Percentiles rank a stretch among this genome's conserved stretches.
These are phyloP conservation scores for Elongisporangium senticosum DNA, from an alignment of 352 stramenopile species.

Conservation along the genomic window DNA sequence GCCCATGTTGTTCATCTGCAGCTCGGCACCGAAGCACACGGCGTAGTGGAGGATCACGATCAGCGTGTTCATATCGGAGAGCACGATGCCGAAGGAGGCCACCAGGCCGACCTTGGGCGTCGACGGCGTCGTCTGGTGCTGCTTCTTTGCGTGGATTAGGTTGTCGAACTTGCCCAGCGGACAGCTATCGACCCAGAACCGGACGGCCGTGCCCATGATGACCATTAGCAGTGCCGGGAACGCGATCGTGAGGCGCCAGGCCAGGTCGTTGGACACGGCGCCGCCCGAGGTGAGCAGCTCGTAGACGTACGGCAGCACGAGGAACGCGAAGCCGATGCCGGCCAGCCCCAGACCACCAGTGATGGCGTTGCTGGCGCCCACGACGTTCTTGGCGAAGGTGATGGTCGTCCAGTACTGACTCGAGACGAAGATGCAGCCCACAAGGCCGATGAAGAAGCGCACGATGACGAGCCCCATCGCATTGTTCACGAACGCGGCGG, in stretches of 20 bases:
- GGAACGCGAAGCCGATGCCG: constrained; percentile 87
- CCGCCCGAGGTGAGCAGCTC: constrained; percentile 62
- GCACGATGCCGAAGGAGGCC: constrained; percentile 44
- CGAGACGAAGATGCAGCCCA: constrained; percentile 92
- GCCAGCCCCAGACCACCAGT: constrained; percentile 90
- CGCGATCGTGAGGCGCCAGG: constrained; percentile 90
- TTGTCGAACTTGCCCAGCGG: constrained; percentile 92
- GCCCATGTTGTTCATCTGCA: constrained; percentile 95
- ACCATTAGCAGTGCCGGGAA: constrained; percentile 88
- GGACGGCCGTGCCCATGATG: constrained; percentile 61
- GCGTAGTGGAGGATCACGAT: constrained; percentile 93
- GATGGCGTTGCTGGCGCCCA: constrained; percentile 91
- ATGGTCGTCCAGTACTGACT: constrained; percentile 93
- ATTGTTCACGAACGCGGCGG: constrained; percentile 84
- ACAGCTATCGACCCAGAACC: constrained; percentile 81
- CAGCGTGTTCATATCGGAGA: constrained; percentile 86
- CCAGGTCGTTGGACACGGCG: constrained; percentile 64
- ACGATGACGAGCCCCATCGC: constrained; percentile 71
- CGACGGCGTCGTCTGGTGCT: constrained; percentile 7
- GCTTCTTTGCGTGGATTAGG: constrained; percentile 54
- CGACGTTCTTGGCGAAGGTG: constrained; percentile 94
- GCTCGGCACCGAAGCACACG: constrained; percentile 92
- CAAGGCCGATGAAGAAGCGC: constrained; percentile 93
- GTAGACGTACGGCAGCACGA: constrained; percentile 88
- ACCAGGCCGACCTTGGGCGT: constrained; percentile 21